Conservation (phyloP, 1,284 basidiomycete genomes). For the Ganoderma lucidum region DNA sequence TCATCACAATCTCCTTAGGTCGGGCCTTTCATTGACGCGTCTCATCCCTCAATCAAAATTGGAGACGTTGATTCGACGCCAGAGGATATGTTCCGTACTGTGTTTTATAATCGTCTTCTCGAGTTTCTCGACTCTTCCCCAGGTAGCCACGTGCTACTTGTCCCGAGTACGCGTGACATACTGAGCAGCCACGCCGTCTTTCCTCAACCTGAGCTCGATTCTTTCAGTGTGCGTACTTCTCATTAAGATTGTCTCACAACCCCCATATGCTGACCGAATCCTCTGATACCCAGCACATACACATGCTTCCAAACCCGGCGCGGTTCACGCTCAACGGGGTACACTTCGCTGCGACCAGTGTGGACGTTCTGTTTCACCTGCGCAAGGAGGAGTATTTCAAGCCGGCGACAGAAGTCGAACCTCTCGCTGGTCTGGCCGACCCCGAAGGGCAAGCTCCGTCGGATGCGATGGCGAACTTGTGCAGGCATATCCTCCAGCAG, state of each 20-base stretch:
- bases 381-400: slow-evolving; percentile 86
- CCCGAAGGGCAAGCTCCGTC: slow-evolving; percentile 53
- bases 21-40: slow-evolving; percentile 88
- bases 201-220: slow-evolving; percentile 81
- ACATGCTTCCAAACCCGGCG: slow-evolving; percentile 87
- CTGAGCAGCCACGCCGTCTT: slow-evolving; percentile 84
- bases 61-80: slow-evolving; percentile 79
- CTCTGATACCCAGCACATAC: slow-evolving; percentile 63
- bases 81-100: slow-evolving; percentile 71
- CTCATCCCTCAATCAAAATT: slow-evolving; percentile 76
- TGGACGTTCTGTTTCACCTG: slow-evolving; percentile 91
- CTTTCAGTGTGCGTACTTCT: slow-evolving; percentile 55
- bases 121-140: slow-evolving; percentile 70
- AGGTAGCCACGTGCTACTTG: slow-evolving; percentile 74
- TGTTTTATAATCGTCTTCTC: slow-evolving; percentile 69
- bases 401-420: slow-evolving; percentile 71
- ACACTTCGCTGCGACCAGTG: slow-evolving; percentile 79
- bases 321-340: slow-evolving; percentile 88
- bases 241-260: slow-evolving; percentile 5
- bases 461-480: slow-evolving; percentile 83
- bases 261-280: neutral
- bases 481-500: slow-evolving; percentile 87
- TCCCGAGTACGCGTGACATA: slow-evolving; percentile 87
- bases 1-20: slow-evolving; percentile 58
- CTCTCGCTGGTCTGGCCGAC: slow-evolving; percentile 46